A percentile compares a stretch with the other conserved stretches of the same genome.
Conservation (phyloP, 495 filamentous ascomycete species). For the Penicillium pulvis region DNA sequence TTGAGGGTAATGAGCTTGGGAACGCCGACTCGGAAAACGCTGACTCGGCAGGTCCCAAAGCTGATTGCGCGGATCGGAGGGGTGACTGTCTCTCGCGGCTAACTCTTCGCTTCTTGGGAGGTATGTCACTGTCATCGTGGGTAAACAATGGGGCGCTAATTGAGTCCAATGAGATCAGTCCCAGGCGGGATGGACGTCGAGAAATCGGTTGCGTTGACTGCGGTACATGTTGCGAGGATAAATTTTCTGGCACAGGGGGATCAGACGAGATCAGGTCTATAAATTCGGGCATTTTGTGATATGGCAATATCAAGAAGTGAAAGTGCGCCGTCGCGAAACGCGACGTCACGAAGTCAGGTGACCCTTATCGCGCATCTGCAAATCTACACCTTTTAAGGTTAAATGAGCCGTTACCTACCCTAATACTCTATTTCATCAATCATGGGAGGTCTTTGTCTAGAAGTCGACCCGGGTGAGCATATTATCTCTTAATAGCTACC, state of each 20-base stretch:
- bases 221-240: slow-evolving; percentile 7
- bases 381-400: slow-evolving; percentile 4
- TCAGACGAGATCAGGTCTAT: slow-evolving; percentile 48
- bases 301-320: slow-evolving; percentile 13
- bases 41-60: not conserved
- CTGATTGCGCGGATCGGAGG: slow-evolving; percentile 1
- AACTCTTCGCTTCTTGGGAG: slow-evolving; percentile 44
- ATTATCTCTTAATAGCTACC: too few relatives aligned
- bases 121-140: slow-evolving; percentile 40
- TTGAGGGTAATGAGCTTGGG: slow-evolving; percentile 22
- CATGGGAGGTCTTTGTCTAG: too few relatives aligned
- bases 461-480: too few relatives aligned
- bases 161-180: slow-evolving; percentile 51
- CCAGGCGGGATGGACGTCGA: slow-evolving; percentile 13
- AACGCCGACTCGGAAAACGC: not conserved
- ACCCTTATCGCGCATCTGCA: slow-evolving; percentile 13
- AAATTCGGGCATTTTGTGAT: slow-evolving; percentile 43
- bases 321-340: slow-evolving; percentile 19
- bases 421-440: too few relatives aligned
- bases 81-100: slow-evolving; percentile 27
- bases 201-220: slow-evolving; percentile 9
- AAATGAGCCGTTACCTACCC: not conserved
- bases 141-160: slow-evolving; percentile 42
- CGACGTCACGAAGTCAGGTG: slow-evolving; percentile 31
- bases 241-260: slow-evolving; percentile 28